A percentile compares a stretch with the other conserved stretches of the same genome.
phyloP scores from a whole-genome alignment of 208 protist genomes.

The Herpetomonas tarakana region DNA sequence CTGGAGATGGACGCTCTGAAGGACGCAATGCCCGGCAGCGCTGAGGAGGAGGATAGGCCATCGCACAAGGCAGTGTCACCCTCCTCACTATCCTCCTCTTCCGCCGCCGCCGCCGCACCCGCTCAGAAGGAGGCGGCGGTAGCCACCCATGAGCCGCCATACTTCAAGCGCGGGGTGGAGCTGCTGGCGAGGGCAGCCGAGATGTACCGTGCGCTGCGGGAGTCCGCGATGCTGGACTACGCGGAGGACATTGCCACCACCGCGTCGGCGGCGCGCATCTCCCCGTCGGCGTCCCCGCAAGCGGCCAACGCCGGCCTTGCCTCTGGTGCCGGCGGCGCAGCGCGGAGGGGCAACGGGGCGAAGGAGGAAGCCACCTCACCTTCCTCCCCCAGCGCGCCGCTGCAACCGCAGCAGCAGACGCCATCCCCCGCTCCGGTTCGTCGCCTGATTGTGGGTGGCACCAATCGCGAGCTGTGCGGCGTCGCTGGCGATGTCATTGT shows the following conservation, averaged over 20 bases:
- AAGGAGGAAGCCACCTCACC: not conserved
- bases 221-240: constrained; percentile 52
- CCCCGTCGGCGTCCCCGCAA: not conserved
- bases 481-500: constrained; percentile 39
- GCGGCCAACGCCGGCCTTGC: not conserved
- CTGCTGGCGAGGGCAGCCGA: constrained; percentile 54
- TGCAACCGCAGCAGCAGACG: not conserved
- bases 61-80: no score
- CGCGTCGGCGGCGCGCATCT: not conserved
- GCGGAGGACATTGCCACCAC: constrained; percentile 24
- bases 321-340: constrained; percentile 1
- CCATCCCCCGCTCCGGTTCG: not conserved
- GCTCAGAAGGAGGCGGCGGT: not conserved
- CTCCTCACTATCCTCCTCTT: no score
- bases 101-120: not conserved
- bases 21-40: no score
- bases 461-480: constrained; percentile 30
- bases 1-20: not conserved
- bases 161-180: constrained; percentile 36
- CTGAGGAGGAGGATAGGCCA: no score
- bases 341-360: constrained; percentile 5
- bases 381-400: not conserved
- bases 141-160: constrained; percentile 9
- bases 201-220: constrained; percentile 59
- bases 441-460: constrained; percentile 33